Percentiles rank a stretch among this genome's conserved stretches.
phyloP scores from a whole-genome alignment of 2,329 filamentous ascomycete species.

The Ceratocystis papillata region DNA sequence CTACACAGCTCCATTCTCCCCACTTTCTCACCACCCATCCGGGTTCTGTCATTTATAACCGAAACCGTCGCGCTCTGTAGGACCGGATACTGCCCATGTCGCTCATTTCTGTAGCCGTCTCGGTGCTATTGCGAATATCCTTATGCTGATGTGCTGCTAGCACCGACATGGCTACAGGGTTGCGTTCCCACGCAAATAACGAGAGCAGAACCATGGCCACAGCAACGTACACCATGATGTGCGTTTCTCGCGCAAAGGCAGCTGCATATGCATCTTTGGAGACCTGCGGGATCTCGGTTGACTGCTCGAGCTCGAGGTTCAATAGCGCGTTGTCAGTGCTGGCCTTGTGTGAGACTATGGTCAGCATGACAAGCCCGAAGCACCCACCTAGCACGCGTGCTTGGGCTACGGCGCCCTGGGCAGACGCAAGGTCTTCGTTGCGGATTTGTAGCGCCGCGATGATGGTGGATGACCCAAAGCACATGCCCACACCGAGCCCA shows the following conservation, averaged over 20 bases:
- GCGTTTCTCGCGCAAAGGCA: conserved; percentile 39
- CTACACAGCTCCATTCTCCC: no score
- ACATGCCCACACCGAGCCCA: conserved; percentile 49
- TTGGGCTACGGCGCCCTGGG: conserved; percentile 50
- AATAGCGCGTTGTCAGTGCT: conserved; percentile 33
- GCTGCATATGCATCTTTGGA: conserved; percentile 37
- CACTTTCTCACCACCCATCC: no score
- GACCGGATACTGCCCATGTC: conserved; percentile 27
- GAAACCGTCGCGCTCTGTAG: conserved; percentile 20
- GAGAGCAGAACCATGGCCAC: conserved; percentile 37
- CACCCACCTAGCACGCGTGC: conserved; percentile 50
- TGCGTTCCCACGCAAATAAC: conserved; percentile 37
- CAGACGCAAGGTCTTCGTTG: conserved; percentile 44
- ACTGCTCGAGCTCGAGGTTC: conserved; percentile 35
- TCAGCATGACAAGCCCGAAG: conserved; percentile 48
- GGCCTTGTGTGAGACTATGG: conserved; percentile 45
- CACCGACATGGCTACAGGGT: conserved; percentile 33
- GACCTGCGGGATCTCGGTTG: conserved; percentile 31
- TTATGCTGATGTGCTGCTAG: conserved; percentile 30
- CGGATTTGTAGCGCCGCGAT: conserved; percentile 43
- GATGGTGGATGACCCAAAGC: conserved; percentile 47
- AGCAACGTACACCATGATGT: conserved; percentile 38
- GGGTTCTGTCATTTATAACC: background rate
- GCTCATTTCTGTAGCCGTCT: conserved; percentile 34
- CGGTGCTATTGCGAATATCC: conserved; percentile 31